Conservation (phyloP, 2,329 filamentous ascomycete genomes). For the Fusarium cyanostomum region DNA sequence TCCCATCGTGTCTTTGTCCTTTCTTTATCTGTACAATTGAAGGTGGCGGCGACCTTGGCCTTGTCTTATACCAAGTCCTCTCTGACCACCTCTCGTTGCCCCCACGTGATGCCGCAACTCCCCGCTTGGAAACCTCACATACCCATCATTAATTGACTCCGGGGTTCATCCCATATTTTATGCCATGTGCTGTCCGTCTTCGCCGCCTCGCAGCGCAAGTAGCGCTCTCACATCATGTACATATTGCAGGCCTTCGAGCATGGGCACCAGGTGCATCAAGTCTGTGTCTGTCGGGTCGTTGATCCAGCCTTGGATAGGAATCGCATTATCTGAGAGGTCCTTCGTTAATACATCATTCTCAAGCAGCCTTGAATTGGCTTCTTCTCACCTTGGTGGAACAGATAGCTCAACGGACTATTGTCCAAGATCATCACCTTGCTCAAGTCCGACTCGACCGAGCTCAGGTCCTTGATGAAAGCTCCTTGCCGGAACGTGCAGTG, state of each 20-base stretch:
- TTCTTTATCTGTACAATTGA: conserved; percentile 33
- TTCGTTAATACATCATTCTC: conserved; percentile 10
- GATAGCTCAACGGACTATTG: conserved; percentile 97
- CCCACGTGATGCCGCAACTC: conserved; percentile 20
- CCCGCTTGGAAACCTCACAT: conserved; percentile 4
- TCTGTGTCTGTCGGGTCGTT: conserved; percentile 98
- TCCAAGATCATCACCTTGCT: conserved; percentile 99
- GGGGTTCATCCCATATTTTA: conserved; percentile 40
- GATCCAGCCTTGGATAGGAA: conserved; percentile 99
- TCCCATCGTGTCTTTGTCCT: conserved; percentile 9
- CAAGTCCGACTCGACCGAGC: conserved; percentile 93
- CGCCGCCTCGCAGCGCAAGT: conserved; percentile 86
- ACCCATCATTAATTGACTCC: conserved; percentile 23
- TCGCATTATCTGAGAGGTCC: conserved; percentile 82
- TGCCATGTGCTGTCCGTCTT: conserved; percentile 72
- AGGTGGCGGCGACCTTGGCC: conserved; percentile 9
- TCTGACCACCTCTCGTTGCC: conserved; percentile 20
- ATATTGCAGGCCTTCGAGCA: conserved; percentile 95
- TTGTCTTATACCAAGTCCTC: conserved; percentile 16
- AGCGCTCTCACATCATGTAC: conserved; percentile 94
- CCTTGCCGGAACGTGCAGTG: conserved; percentile 96
- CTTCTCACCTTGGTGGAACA: conserved; percentile 92
- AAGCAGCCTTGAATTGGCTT: not conserved
- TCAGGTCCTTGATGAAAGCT: conserved; percentile 97
- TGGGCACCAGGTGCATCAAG: conserved; percentile 87